Conservation (phyloP, 352 stramenopile genomes). For the Globisporangium spinosum region DNA sequence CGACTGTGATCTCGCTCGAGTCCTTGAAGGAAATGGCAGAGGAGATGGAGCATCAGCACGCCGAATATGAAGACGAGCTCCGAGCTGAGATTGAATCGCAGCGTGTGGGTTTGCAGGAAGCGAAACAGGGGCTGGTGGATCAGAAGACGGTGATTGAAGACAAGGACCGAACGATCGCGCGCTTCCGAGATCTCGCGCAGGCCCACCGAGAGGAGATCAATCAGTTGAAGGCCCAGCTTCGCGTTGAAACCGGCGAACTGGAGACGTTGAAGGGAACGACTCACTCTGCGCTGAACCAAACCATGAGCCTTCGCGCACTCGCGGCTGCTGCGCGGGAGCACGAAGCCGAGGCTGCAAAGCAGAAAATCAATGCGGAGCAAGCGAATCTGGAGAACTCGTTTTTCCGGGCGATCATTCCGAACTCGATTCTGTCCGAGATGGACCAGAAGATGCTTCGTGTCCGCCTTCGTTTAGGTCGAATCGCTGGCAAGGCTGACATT, state of each 20-base stretch:
- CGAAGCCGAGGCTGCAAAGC: conserved; percentile 64
- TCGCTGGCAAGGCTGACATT: conserved; percentile 68
- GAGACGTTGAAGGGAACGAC: conserved; percentile 74
- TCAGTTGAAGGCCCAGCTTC: conserved; percentile 69
- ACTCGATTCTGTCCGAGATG: conserved; percentile 64
- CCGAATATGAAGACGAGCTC: conserved; percentile 77
- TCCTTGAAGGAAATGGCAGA: conserved; percentile 81
- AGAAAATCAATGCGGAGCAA: conserved; percentile 64
- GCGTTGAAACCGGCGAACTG: conserved; percentile 59
- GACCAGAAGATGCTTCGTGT: conserved; percentile 74
- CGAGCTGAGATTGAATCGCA: conserved; percentile 64
- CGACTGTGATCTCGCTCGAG: conserved; percentile 69
- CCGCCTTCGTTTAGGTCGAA: conserved; percentile 55
- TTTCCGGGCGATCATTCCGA: conserved; percentile 61
- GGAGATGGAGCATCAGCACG: conserved; percentile 88
- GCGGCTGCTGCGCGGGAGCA: conserved; percentile 56
- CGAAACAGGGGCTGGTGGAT: conserved; percentile 49
- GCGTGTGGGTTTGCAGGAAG: conserved; percentile 44
- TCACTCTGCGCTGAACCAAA: conserved; percentile 71
- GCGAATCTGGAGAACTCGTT: conserved; percentile 66
- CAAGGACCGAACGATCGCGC: conserved; percentile 73
- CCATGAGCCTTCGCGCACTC: conserved; percentile 60
- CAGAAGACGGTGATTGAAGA: conserved; percentile 68
- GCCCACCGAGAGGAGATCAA: conserved; percentile 72
- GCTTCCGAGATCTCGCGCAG: conserved; percentile 71